A percentile compares a stretch with the other conserved stretches of the same genome.
phyloP scores from a whole-genome alignment of 2,329 filamentous ascomycete species.

The Trichoderma atroviride region DNA sequence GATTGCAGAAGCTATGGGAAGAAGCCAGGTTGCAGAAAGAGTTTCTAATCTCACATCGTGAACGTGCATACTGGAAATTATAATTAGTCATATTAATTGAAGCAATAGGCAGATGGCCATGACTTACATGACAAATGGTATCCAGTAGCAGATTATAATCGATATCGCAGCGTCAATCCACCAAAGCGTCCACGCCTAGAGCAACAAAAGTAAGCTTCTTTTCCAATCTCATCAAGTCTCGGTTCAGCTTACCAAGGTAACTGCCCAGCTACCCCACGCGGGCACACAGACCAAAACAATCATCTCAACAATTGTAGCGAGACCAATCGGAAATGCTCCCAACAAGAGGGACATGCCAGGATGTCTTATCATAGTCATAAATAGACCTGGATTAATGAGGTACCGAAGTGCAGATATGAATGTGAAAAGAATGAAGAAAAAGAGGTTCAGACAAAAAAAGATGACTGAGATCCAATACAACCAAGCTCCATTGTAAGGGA shows the following conservation, averaged over 20 bases:
- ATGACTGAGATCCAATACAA: conserved; percentile 4
- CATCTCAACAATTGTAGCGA: conserved; percentile 16
- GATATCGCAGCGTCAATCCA: conserved; percentile 14
- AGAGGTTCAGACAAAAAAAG: background rate
- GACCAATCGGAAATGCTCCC: conserved; percentile 14
- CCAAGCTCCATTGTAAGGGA: conserved; percentile 4
- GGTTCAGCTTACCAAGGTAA: background rate
- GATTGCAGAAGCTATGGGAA: conserved; percentile 6
- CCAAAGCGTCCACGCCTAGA: conserved; percentile 10
- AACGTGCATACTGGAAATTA: background rate
- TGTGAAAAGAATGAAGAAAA: background rate
- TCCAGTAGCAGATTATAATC: conserved; percentile 4
- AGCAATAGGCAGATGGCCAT: background rate
- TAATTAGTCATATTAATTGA: background rate
- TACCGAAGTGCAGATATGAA: conserved; percentile 11
- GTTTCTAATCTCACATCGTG: background rate
- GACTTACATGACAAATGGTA: conserved; percentile 16
- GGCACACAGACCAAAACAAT: conserved; percentile 1
- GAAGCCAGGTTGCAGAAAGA: conserved; percentile 17
- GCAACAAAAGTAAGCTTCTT: background rate
- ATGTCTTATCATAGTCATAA: conserved; percentile 5
- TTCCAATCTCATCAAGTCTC: background rate
- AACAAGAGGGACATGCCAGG: background rate
- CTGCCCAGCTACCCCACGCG: background rate
- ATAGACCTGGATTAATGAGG: background rate